Evolutionary conservation across 345 rosid species (phyloP).

Genomic region (Cardiospermum halicacabum): DNA sequence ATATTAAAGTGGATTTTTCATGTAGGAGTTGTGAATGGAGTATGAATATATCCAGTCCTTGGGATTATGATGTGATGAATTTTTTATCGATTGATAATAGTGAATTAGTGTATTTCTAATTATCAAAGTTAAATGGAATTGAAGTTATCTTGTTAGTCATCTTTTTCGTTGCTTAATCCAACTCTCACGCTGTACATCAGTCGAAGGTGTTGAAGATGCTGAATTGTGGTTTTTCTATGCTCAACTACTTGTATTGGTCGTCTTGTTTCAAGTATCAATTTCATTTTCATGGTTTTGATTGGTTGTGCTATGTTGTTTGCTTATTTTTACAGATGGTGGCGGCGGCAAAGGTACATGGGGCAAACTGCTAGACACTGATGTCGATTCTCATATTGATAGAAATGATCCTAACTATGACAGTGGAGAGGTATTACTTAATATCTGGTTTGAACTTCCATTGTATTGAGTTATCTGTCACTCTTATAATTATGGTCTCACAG

Average conservation of each 20-base stretch:
- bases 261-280: neutral
- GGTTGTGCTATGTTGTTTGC: slow-evolving; percentile 6
- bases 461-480: neutral
- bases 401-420: slow-evolving; percentile 99
- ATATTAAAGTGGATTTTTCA: neutral
- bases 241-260: neutral
- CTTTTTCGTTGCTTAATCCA: neutral
- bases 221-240: neutral
- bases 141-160: neutral
- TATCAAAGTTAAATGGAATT: neutral
- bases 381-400: slow-evolving; percentile 59
- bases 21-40: neutral
- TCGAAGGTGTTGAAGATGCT: neutral
- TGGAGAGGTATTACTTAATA: slow-evolving; percentile 70
- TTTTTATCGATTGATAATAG: no score
- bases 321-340: slow-evolving; percentile 64
- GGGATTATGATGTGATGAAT: neutral
- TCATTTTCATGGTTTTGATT: neutral
- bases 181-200: neutral
- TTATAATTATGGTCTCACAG: neutral
- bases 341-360: slow-evolving; percentile 99
- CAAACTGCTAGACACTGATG: slow-evolving; percentile 82
- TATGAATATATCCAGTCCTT: neutral
- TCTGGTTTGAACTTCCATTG: neutral
- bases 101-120: neutral